Percentiles rank a stretch among this genome's conserved stretches.
phyloP scores from a whole-genome alignment of 73 alveolate species.

The Paramecium octaurelia region DNA sequence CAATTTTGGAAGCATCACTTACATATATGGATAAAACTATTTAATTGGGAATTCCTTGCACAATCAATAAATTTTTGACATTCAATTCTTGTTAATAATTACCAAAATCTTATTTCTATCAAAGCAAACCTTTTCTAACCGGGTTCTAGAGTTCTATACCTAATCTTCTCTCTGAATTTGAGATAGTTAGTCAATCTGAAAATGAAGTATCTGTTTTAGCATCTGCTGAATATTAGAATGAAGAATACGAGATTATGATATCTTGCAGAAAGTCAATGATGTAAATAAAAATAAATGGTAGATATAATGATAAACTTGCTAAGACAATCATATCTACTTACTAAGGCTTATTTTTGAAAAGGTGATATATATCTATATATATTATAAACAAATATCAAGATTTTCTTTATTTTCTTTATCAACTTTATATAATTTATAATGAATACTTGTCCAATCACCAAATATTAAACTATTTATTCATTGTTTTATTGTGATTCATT shows the following conservation, averaged over 20 bases:
- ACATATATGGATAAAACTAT: not conserved
- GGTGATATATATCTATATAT: not conserved
- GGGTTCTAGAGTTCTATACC: not conserved
- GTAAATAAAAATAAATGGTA: slow-evolving; percentile 25
- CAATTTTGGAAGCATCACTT: not conserved
- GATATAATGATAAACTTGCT: slow-evolving; percentile 1
- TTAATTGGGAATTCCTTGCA: slow-evolving; percentile 1
- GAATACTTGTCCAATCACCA: no score
- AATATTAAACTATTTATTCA: no score
- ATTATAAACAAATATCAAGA: not conserved
- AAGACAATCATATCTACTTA: slow-evolving; percentile 14
- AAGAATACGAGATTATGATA: not conserved
- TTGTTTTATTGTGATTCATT: no score
- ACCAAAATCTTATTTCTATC: not conserved
- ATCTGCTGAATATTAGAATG: not conserved
- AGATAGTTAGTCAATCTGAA: not conserved
- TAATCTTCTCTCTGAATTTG: not conserved
- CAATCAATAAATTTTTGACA: slow-evolving; percentile 20
- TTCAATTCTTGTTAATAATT: not conserved
- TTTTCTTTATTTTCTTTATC: not conserved
- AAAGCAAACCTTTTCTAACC: slow-evolving; percentile 36
- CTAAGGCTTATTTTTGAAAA: slow-evolving; percentile 35
- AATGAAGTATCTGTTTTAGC: not conserved
- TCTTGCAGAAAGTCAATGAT: not conserved
- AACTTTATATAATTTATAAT: not conserved